Conservation (phyloP, 352 stramenopile species). For the Pythium dissotocum region DNA sequence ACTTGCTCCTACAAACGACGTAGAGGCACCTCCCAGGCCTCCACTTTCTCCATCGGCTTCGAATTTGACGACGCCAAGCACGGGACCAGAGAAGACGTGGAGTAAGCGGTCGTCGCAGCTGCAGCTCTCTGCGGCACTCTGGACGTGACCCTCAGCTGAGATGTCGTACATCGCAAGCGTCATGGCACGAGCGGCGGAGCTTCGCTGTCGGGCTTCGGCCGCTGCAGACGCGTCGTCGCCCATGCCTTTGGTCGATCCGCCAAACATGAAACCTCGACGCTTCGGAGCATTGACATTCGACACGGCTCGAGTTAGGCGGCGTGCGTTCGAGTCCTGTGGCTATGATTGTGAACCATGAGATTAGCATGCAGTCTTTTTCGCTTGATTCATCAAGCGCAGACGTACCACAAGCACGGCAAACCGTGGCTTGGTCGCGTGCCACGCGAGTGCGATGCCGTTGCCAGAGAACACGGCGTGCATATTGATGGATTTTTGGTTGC, state of each 20-base stretch:
- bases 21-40: slow-evolving; percentile 16
- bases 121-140: slow-evolving; percentile 57
- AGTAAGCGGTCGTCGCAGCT: slow-evolving; percentile 58
- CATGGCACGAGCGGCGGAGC: slow-evolving; percentile 42
- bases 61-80: slow-evolving; percentile 67
- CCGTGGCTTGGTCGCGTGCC: slow-evolving; percentile 47
- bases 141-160: slow-evolving; percentile 38
- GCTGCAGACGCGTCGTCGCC: slow-evolving; percentile 27
- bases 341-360: slow-evolving; percentile 17
- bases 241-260: slow-evolving; percentile 37
- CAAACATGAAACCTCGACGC: slow-evolving; percentile 71
- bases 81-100: slow-evolving; percentile 67
- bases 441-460: slow-evolving; percentile 63
- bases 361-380: neutral
- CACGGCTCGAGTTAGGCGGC: slow-evolving; percentile 36
- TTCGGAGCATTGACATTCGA: slow-evolving; percentile 41
- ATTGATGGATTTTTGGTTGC: slow-evolving; percentile 63
- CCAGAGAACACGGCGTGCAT: slow-evolving; percentile 59
- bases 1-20: slow-evolving; percentile 27
- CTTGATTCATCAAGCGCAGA: neutral
- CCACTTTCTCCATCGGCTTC: slow-evolving; percentile 31
- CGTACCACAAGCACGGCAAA: slow-evolving; percentile 61
- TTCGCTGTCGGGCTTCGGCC: slow-evolving; percentile 38
- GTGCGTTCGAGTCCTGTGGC: slow-evolving; percentile 58
- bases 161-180: slow-evolving; percentile 41